These are phyloP conservation scores for Physocladia obscura DNA, from an alignment of 192 early-diverging fungal genomes.

Conservation along the genomic window DNA sequence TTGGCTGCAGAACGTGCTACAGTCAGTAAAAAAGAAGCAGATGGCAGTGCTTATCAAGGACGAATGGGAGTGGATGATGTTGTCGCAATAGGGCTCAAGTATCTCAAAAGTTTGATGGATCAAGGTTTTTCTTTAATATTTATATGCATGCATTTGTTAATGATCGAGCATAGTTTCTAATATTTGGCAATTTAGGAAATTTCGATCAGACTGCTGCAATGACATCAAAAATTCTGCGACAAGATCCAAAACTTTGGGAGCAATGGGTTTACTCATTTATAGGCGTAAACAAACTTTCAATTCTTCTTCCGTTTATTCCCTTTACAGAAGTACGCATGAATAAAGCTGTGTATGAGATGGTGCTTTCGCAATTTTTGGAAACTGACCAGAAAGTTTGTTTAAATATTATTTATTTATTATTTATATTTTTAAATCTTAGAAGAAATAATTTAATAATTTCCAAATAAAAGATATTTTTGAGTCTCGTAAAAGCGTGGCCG, in stretches of 20 bases:
- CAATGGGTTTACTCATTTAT: conserved; percentile 88
- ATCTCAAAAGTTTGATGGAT: conserved; percentile 73
- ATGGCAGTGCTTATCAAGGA: conserved; percentile 41
- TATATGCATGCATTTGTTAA: background rate
- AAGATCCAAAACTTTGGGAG: conserved; percentile 79
- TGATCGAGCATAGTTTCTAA: background rate
- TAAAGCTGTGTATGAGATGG: conserved; percentile 82
- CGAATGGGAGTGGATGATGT: conserved; percentile 49
- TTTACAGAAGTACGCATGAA: conserved; percentile 68
- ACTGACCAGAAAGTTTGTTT: conserved; percentile 59
- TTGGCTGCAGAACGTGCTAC: conserved; percentile 56
- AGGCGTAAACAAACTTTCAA: conserved; percentile 70
- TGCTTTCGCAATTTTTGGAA: conserved; percentile 70
- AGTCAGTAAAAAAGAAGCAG: background rate
- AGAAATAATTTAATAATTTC: conserved; percentile 6
- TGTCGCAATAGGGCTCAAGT: conserved; percentile 78
- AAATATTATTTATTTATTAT: background rate
- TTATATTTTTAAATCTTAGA: background rate
- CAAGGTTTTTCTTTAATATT: conserved; percentile 46
- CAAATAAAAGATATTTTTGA: conserved; percentile 57
- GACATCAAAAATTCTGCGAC: conserved; percentile 73
- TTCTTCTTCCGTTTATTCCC: conserved; percentile 78
- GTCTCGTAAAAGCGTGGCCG: conserved; percentile 79
- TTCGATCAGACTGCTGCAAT: conserved; percentile 69
- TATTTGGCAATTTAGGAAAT: conserved; percentile 30